phyloP scores from a whole-genome alignment of 345 rosid species.

The Lepidium africanum region DNA sequence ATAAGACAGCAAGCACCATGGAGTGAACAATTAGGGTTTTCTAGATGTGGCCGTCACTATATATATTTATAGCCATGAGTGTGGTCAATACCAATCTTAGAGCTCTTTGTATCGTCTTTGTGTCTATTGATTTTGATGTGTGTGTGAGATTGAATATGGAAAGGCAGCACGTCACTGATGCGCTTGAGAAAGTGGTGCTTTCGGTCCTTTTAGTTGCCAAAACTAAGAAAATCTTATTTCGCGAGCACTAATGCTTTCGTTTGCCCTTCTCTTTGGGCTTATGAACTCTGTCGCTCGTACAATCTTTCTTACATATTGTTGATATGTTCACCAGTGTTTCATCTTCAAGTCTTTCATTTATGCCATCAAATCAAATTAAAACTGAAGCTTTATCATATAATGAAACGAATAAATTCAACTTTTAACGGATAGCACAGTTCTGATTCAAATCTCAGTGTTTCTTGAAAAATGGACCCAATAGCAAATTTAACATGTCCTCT shows the following conservation, averaged over 20 bases:
- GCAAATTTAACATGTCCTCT: slow-evolving; percentile 9
- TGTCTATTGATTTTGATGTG: background rate
- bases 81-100: background rate
- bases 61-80: background rate
- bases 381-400: background rate
- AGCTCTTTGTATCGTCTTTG: background rate
- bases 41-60: background rate
- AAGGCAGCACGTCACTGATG: slow-evolving; percentile 31
- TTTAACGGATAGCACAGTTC: background rate
- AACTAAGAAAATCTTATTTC: background rate
- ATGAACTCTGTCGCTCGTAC: slow-evolving; percentile 26
- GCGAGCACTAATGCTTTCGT: slow-evolving; percentile 31
- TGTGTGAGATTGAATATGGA: background rate
- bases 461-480: slow-evolving; percentile 20
- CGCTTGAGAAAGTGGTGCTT: slow-evolving; percentile 33
- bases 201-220: slow-evolving; percentile 36
- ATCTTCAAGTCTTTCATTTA: background rate
- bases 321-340: background rate
- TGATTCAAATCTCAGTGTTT: background rate
- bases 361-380: background rate
- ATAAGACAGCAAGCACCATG: no score
- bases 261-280: slow-evolving; percentile 18
- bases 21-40: slow-evolving; percentile 1
- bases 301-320: background rate
- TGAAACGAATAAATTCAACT: no score